These are phyloP conservation scores for Coemansia erecta DNA, from an alignment of 192 early-diverging fungal genomes.

Conservation along the genomic window DNA sequence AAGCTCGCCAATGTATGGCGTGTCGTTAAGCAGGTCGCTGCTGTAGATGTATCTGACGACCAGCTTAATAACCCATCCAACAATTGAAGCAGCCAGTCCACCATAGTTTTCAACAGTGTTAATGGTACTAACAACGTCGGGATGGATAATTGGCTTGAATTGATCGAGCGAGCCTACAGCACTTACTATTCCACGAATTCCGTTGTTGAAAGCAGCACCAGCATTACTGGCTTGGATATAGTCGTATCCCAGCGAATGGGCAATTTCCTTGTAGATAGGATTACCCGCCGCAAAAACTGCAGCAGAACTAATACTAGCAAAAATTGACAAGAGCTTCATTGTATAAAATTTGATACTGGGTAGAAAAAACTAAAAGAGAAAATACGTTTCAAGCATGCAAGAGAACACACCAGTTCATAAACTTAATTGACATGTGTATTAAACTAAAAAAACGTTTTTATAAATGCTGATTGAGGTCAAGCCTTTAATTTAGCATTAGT, in stretches of 20 bases:
- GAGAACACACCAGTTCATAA: background rate
- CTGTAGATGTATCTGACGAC: constrained; percentile 24
- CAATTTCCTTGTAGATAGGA: constrained; percentile 40
- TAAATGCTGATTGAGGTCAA: background rate
- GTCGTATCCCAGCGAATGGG: constrained; percentile 38
- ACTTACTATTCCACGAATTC: constrained; percentile 15
- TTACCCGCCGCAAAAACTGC: background rate
- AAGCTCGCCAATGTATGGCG: constrained; percentile 46
- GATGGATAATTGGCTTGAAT: constrained; percentile 43
- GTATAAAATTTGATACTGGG: background rate
- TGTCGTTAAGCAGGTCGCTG: constrained; percentile 36
- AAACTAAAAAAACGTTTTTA: background rate
- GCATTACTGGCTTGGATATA: constrained; percentile 17
- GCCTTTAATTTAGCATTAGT: background rate
- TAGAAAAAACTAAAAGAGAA: background rate
- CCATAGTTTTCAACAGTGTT: constrained; percentile 21
- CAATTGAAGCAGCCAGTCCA: constrained; percentile 28
- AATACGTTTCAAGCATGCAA: background rate
- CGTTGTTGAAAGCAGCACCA: constrained; percentile 21
- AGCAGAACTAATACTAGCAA: constrained; percentile 1
- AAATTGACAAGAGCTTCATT: constrained; percentile 15
- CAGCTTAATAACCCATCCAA: constrained; percentile 21
- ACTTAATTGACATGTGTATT: background rate
- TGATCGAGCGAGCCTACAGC: constrained; percentile 15
- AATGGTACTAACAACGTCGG: constrained; percentile 20